Base-by-base conservation (phyloP, 208 protist species). In the Crithidia expoeki region DNA sequence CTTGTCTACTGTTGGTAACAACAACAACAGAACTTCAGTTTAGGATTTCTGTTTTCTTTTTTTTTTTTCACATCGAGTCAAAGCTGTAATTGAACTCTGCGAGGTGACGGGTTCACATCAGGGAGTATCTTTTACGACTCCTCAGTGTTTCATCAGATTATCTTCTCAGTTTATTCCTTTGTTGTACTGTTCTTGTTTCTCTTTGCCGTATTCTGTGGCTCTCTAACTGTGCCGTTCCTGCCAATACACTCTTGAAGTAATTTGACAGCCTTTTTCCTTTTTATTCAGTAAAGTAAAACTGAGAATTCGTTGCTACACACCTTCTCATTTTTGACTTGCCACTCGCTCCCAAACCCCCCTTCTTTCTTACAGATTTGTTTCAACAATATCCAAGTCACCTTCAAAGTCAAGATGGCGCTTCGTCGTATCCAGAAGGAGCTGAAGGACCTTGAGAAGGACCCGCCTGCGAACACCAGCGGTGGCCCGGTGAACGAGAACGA, bases 371-470 rank as follows among this genome's bases (percentile, higher is more conserved):
- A 17, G 32, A 36, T 57, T 42, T 47, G 58, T 72, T 65, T 53
- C 56, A 62, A 68, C 44, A 68, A 27, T 73, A 72, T 72, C 40
- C 25, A 49, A 16, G 9, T 66, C 27, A 14, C 47, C 30, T 40
- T 57, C 34, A 38, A 30, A 42, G 25, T 19, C 44, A 90, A 55
- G 40, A 98, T 98, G 96, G 94, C 96, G 56, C 89, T 98, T 70
- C 93, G 91, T 68, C 87, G 96, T 44, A 98, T 98, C 74, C 89
- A 94, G 84, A 98, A 98, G 79, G 98, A 99, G 81, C 88, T 98
- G 61, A 89, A 86, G 75, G 97, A 99, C 76, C 59, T 99, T 19
- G 80, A 92, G 61, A 96, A 90, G 60, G 98, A 99, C 76, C 98
- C 98, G 62, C 97, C 97, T 30, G 87, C 94, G 33, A 97, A 97